Base-by-base conservation (phyloP, 2,329 filamentous ascomycete genomes). In the Xylogone sp. region DNA sequence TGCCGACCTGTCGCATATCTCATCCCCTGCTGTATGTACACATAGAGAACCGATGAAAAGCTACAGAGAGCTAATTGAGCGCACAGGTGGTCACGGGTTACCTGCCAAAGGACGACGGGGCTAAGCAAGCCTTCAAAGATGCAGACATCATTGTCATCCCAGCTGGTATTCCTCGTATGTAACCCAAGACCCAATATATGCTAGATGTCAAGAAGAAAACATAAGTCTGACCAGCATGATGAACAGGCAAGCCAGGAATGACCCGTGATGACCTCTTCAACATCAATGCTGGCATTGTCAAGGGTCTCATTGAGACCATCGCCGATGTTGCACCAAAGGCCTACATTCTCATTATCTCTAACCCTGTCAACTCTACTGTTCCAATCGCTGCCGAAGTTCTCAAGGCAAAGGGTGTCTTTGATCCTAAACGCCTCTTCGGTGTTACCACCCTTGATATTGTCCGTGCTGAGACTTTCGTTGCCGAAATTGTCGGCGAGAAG, bases 241-340 rank as follows among this genome's bases (percentile, higher is more conserved):
- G 58, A 62, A 53, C 59, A 97, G 93, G 93, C 76, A 97, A 97
- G 83, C 94, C 94, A 65, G 94, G 94, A 67, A 99, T 99, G 94
- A 97, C 89, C 73, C 91, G 94, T 77, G 94, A 99, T 67, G 94
- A 97, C 70, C 89, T 99, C 54, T 99, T 99, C 88, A 97, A 97
- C 78, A 96, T 97, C 81, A 99, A 99, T 73, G 94, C 94, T 55
- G 90, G 92, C 65, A 99, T 99, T 68, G 94, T 99, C 69, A 90
- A 94, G 76, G 91, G 90, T 63, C 82, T 99, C 62, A 87, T 95
- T 64, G 88, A 96, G 79, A 86, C 88, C 49, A 84, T 90, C 65
- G 91, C 93, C 63, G 86, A 97, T 70, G 84, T 87, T 68, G 86
- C 86, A 70, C 94, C 94, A 69, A 95, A 97, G 72, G 94, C 94